Conservation (phyloP, 164 flowering plant species). For the Sedum album region DNA sequence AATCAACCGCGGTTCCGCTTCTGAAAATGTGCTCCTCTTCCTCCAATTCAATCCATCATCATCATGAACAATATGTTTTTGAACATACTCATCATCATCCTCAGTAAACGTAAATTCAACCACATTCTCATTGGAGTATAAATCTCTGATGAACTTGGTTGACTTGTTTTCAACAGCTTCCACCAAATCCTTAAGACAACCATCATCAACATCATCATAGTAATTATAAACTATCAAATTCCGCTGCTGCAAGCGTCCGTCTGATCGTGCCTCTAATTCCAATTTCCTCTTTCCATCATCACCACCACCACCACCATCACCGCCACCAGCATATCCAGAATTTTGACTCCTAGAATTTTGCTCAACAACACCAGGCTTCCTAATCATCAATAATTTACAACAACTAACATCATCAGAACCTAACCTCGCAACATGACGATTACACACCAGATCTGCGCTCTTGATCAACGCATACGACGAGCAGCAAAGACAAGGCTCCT, state of each 20-base stretch:
- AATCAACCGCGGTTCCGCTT: background rate
- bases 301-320: background rate
- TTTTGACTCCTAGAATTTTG: too few species aligned
- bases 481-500: constrained; percentile 65
- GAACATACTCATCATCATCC: background rate
- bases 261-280: too few species aligned
- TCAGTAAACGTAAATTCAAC: background rate
- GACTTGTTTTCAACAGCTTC: constrained; percentile 5
- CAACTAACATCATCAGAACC: too few species aligned
- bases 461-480: constrained; percentile 12
- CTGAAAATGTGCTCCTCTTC: background rate
- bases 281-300: background rate
- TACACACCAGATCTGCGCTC: constrained; percentile 18
- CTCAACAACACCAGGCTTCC: too few species aligned
- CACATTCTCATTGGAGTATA: background rate
- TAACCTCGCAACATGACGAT: too few species aligned
- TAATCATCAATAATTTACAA: too few species aligned
- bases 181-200: background rate
- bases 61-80: background rate
- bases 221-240: background rate
- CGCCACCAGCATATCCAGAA: background rate
- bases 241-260: too few species aligned
- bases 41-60: background rate
- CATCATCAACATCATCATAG: too few species aligned
- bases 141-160: background rate